phyloP scores from a whole-genome alignment of 208 protist species.

The Tritrichomonas musculus region DNA sequence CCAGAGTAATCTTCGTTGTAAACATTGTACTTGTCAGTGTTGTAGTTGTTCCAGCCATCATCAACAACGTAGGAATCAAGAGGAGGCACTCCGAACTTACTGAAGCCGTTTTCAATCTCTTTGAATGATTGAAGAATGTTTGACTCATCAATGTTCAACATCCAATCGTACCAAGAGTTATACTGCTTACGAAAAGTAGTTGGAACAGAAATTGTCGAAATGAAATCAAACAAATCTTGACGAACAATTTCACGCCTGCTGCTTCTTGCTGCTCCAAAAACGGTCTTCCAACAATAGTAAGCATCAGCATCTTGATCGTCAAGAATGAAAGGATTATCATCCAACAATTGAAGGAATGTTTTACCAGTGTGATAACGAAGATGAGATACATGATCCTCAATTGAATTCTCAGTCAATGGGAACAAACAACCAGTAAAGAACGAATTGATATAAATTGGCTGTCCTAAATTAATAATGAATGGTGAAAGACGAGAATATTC shows the following conservation, averaged over 20 bases:
- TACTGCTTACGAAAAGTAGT: neutral
- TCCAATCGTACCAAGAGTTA: conserved; percentile 18
- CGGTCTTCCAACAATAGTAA: neutral
- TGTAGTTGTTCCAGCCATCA: conserved; percentile 30
- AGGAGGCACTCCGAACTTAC: neutral
- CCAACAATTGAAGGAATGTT: neutral
- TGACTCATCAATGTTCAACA: neutral
- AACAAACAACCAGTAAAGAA: neutral
- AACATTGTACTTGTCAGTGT: neutral
- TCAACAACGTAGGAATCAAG: neutral
- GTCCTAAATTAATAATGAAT: neutral
- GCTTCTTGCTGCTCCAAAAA: neutral
- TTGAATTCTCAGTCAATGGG: neutral
- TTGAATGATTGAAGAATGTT: conserved; percentile 9
- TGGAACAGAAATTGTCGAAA: neutral
- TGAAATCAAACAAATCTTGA: neutral
- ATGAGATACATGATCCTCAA: neutral
- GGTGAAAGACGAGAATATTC: neutral
- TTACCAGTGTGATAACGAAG: neutral
- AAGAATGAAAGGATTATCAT: no score
- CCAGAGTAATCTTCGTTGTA: neutral
- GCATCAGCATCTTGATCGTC: neutral
- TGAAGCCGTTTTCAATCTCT: neutral
- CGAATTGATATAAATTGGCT: neutral
- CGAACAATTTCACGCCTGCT: neutral